A percentile compares a stretch with the other conserved stretches of the same genome.
Evolutionary conservation across 805 yeast genomes (phyloP).

Genomic region (Tetrapisispora pingtungensis): DNA sequence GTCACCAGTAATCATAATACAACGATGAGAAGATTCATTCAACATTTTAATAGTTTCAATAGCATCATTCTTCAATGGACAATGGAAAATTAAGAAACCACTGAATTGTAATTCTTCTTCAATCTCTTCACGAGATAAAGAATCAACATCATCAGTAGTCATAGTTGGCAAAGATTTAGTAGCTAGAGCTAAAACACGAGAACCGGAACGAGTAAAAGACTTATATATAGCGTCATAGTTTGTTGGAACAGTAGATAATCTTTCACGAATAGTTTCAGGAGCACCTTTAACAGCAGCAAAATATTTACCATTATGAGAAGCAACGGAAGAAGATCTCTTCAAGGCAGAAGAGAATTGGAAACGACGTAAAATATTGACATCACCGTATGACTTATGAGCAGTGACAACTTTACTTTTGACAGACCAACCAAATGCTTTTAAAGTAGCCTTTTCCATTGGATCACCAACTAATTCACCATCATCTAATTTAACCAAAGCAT

Average conservation of each 20-base stretch:
- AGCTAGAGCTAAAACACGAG: slow-evolving; percentile 93
- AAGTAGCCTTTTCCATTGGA: slow-evolving; percentile 97
- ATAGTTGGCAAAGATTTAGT: slow-evolving; percentile 59
- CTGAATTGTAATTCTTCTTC: slow-evolving; percentile 71
- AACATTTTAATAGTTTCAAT: slow-evolving; percentile 82
- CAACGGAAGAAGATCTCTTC: slow-evolving; percentile 87
- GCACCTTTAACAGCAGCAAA: slow-evolving; percentile 94
- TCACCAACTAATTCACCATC: slow-evolving; percentile 98
- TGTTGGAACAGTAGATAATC: slow-evolving; percentile 62
- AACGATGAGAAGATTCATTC: slow-evolving; percentile 90
- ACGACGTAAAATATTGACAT: slow-evolving; percentile 72
- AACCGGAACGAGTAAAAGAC: slow-evolving; percentile 87
- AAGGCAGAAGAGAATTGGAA: slow-evolving; percentile 95
- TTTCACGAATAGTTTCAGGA: slow-evolving; percentile 83
- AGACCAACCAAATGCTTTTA: slow-evolving; percentile 77
- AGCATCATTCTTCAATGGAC: slow-evolving; percentile 94
- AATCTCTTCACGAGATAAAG: slow-evolving; percentile 61
- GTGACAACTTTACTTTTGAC: slow-evolving; percentile 70
- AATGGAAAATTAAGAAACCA: slow-evolving; percentile 93
- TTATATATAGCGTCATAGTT: slow-evolving; percentile 79
- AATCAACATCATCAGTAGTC: slow-evolving; percentile 40
- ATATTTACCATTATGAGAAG: slow-evolving; percentile 44
- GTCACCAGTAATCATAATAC: slow-evolving; percentile 97
- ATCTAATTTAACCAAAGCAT: slow-evolving; percentile 86
- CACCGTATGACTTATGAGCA: slow-evolving; percentile 35